A percentile compares a stretch with the other conserved stretches of the same genome.
phyloP scores from a whole-genome alignment of 139 green algal species.

The Nannochloris sp. region DNA sequence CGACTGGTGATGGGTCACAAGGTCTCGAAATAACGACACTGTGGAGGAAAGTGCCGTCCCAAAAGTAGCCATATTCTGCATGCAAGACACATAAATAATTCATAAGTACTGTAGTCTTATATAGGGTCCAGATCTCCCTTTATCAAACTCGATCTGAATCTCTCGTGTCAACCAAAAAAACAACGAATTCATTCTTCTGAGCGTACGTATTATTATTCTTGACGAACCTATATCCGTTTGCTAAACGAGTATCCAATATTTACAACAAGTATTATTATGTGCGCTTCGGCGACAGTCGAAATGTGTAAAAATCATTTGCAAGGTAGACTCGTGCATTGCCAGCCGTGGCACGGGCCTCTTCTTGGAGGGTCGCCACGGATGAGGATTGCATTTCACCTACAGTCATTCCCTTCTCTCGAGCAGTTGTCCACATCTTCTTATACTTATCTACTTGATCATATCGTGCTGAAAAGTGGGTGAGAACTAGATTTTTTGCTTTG shows the following conservation, averaged over 20 bases:
- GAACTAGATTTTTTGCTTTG: slow-evolving; percentile 60
- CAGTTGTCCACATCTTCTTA: background rate
- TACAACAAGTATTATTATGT: background rate
- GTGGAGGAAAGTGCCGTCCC: background rate
- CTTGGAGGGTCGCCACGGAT: background rate
- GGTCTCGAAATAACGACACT: slow-evolving; percentile 2
- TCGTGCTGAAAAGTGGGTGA: slow-evolving; percentile 87
- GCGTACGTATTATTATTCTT: too few species aligned
- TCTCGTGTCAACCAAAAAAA: too few species aligned
- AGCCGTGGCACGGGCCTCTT: background rate
- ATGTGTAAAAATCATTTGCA: slow-evolving; percentile 26
- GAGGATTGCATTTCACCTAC: background rate
- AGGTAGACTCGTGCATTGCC: slow-evolving; percentile 5
- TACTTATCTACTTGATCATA: slow-evolving; percentile 19
- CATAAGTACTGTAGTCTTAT: too few species aligned
- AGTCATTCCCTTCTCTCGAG: slow-evolving; percentile 2
- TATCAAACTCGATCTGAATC: too few species aligned
- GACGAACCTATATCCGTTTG: too few species aligned
- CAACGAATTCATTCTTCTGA: too few species aligned
- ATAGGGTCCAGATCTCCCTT: too few species aligned
- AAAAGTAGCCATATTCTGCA: background rate
- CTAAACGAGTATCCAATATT: too few species aligned
- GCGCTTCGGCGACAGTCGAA: slow-evolving; percentile 11
- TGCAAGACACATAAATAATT: too few species aligned
- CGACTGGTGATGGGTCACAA: background rate